A percentile compares a stretch with the other conserved stretches of the same genome.
Evolutionary conservation across 139 green algal genomes (phyloP).

Genomic region (Chlorokybus atmophyticus): DNA sequence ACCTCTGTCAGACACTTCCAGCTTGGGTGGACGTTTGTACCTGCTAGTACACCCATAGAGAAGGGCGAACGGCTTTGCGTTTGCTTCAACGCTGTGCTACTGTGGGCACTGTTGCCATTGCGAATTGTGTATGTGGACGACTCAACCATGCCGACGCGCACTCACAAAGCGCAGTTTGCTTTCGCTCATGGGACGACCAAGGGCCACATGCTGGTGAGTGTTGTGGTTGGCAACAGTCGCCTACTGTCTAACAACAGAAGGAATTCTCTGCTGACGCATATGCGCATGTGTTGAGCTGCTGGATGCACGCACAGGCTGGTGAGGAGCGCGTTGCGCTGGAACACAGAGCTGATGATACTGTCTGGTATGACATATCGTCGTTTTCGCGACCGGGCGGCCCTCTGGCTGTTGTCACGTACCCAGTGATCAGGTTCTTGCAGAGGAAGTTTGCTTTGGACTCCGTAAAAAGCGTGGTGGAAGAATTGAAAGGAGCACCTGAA

Average conservation of each 20-base stretch:
- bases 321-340: neutral
- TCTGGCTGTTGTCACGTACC: neutral
- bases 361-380: neutral
- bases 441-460: neutral
- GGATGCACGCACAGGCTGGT: neutral
- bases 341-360: neutral
- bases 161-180: neutral
- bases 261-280: neutral
- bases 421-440: neutral
- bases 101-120: too few species aligned
- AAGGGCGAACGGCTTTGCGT: too few species aligned
- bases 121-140: too few species aligned
- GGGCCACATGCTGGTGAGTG: neutral
- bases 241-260: neutral
- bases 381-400: neutral
- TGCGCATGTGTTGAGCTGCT: neutral
- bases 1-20: too few species aligned
- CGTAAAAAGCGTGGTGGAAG: too few species aligned
- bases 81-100: too few species aligned
- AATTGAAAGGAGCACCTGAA: too few species aligned
- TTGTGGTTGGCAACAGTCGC: neutral
- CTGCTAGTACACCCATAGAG: too few species aligned
- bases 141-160: too few species aligned
- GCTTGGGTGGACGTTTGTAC: too few species aligned
- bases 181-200: neutral